These are phyloP conservation scores for Russula vinacea DNA, from an alignment of 768 basidiomycete species.

Conservation along the genomic window DNA sequence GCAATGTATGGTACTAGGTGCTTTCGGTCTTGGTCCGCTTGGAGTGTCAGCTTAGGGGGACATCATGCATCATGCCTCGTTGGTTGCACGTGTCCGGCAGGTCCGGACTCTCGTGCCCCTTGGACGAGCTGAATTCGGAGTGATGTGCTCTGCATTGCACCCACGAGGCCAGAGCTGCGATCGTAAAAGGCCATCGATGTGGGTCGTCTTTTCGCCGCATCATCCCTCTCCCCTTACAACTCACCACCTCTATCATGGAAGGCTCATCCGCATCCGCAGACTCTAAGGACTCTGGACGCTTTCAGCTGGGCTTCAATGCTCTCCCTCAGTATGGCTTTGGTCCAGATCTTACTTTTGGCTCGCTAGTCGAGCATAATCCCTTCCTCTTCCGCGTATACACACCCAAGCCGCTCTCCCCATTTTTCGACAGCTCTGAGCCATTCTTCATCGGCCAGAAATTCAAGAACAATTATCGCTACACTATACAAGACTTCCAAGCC, in stretches of 20 bases:
- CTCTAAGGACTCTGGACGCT: conserved; percentile 29
- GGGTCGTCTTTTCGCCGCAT: conserved; percentile 16
- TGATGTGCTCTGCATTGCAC: conserved; percentile 21
- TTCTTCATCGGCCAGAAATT: conserved; percentile 70
- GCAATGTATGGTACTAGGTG: background rate
- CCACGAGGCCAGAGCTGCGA: conserved; percentile 27
- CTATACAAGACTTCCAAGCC: conserved; percentile 32
- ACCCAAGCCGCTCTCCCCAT: conserved; percentile 56
- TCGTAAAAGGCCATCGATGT: conserved; percentile 30
- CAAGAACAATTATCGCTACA: conserved; percentile 38
- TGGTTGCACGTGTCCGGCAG: conserved; percentile 18
- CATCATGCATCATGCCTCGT: conserved; percentile 22
- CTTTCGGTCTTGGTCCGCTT: background rate
- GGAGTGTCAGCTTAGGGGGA: conserved; percentile 1
- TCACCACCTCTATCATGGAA: conserved; percentile 22
- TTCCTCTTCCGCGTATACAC: conserved; percentile 82
- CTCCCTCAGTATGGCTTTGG: conserved; percentile 77
- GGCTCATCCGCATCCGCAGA: conserved; percentile 22
- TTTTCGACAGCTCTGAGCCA: conserved; percentile 53
- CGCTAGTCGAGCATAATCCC: conserved; percentile 58
- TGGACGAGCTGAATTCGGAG: conserved; percentile 6
- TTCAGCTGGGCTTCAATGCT: conserved; percentile 32
- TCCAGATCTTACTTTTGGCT: conserved; percentile 57
- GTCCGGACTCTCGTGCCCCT: background rate
- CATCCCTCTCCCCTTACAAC: conserved; percentile 26